These are phyloP conservation scores for Globisporangium spiculum DNA, from an alignment of 352 stramenopile species.

Conservation along the genomic window DNA sequence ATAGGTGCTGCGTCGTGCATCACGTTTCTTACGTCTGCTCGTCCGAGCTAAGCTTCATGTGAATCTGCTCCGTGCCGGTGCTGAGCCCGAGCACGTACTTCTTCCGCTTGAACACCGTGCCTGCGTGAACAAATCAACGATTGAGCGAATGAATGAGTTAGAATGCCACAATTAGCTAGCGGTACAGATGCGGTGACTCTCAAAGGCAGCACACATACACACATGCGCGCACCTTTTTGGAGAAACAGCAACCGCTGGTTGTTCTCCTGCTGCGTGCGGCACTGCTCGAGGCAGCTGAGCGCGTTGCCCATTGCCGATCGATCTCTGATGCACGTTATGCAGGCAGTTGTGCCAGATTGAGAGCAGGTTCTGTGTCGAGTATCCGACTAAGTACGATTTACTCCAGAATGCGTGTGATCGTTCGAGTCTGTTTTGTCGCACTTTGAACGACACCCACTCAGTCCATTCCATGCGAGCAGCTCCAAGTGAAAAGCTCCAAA, in stretches of 20 bases:
- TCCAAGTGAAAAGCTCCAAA: not conserved
- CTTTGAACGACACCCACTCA: not conserved
- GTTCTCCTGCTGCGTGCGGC: conserved; percentile 60
- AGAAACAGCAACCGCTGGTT: conserved; percentile 66
- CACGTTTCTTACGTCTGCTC: conserved; percentile 40
- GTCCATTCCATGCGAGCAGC: too few relatives aligned
- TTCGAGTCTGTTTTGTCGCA: not conserved
- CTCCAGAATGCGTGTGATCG: not conserved
- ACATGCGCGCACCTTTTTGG: conserved; percentile 48
- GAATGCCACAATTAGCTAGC: not conserved
- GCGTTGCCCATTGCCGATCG: conserved; percentile 60
- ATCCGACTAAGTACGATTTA: conserved; percentile 4
- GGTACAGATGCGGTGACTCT: not conserved
- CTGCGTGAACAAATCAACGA: conserved; percentile 18
- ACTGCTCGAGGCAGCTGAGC: conserved; percentile 80
- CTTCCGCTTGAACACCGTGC: conserved; percentile 69
- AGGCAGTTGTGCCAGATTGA: not conserved
- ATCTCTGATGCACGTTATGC: conserved; percentile 1
- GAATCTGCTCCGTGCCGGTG: conserved; percentile 59
- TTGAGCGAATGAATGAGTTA: not conserved
- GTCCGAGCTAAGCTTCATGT: conserved; percentile 58
- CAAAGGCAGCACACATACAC: not conserved
- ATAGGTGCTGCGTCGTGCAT: not conserved
- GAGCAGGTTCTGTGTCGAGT: not conserved
- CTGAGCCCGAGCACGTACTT: conserved; percentile 69